Percentiles rank a stretch among this genome's conserved stretches.
Conservation (phyloP, 140 eudicot genomes). For the Flaveria floridana region DNA sequence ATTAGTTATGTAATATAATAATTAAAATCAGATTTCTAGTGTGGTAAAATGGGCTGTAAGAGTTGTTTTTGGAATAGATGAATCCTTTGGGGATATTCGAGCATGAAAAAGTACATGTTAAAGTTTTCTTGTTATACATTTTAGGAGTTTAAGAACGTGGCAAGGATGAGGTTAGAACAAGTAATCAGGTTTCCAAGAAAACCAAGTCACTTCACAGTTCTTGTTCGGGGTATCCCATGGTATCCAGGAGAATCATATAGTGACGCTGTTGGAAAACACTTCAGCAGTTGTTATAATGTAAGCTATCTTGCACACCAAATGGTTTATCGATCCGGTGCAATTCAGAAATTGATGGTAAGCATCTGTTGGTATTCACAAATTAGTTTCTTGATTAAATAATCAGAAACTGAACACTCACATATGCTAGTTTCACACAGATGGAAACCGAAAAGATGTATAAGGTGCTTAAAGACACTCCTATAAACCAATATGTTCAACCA, state of each 20-base stretch:
- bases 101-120: not conserved
- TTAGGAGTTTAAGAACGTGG: slow-evolving; percentile 71
- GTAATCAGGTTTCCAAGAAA: slow-evolving; percentile 47
- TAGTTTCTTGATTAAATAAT: not conserved
- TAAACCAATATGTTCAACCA: slow-evolving; percentile 40
- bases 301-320: slow-evolving; percentile 86
- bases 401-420: not conserved
- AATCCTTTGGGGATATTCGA: not conserved
- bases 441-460: slow-evolving; percentile 70
- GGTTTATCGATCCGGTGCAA: slow-evolving; percentile 73
- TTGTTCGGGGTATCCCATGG: slow-evolving; percentile 91
- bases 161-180: slow-evolving; percentile 61
- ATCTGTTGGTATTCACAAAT: not conserved
- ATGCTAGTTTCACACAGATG: slow-evolving; percentile 39
- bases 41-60: not conserved
- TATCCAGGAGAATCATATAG: slow-evolving; percentile 62
- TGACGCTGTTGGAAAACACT: slow-evolving; percentile 55
- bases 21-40: too few relatives aligned
- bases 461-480: slow-evolving; percentile 44
- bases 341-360: slow-evolving; percentile 77
- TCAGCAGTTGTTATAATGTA: slow-evolving; percentile 58
- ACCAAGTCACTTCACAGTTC: slow-evolving; percentile 76
- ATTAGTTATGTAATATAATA: not conserved
- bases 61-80: not conserved
- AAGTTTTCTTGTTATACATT: not conserved